phyloP scores from a whole-genome alignment of 805 yeast species.

The Teunomyces stri region DNA sequence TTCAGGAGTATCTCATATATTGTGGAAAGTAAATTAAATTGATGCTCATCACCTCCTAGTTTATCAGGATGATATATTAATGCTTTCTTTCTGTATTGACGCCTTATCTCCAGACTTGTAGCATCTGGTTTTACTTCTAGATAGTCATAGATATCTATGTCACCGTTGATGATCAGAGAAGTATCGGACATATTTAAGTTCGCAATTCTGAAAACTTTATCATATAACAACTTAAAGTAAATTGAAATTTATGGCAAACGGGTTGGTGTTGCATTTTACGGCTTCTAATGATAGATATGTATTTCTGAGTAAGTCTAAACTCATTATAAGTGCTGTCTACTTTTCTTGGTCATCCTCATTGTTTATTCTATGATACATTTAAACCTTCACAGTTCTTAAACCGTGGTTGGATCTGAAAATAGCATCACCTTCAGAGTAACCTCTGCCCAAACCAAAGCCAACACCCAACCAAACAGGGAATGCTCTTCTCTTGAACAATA shows the following conservation, averaged over 20 bases:
- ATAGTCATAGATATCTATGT: constrained; percentile 27
- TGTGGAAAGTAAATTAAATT: constrained; percentile 30
- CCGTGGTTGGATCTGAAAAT: constrained; percentile 84
- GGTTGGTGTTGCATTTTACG: too few species aligned
- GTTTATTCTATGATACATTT: constrained; percentile 12
- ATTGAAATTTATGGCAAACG: neutral
- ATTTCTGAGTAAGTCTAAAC: neutral
- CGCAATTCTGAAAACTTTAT: neutral
- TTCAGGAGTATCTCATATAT: constrained; percentile 31
- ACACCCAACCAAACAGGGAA: constrained; percentile 98
- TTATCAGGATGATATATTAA: constrained; percentile 43
- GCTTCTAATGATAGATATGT: neutral
- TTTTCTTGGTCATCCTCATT: neutral
- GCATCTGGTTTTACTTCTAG: constrained; percentile 24
- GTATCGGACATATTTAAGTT: constrained; percentile 6
- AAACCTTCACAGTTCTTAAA: constrained; percentile 70
- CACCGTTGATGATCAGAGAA: constrained; percentile 18
- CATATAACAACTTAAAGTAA: too few species aligned
- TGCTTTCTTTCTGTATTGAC: constrained; percentile 34
- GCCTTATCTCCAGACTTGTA: constrained; percentile 20
- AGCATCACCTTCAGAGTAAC: constrained; percentile 97
- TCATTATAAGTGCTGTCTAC: neutral
- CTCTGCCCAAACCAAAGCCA: constrained; percentile 97
- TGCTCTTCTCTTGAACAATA: constrained; percentile 88
- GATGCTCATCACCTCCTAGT: constrained; percentile 17